Percentiles rank a stretch among this genome's conserved stretches.
phyloP scores from a whole-genome alignment of 2,329 filamentous ascomycete species.

The Colletotrichum graminicola region DNA sequence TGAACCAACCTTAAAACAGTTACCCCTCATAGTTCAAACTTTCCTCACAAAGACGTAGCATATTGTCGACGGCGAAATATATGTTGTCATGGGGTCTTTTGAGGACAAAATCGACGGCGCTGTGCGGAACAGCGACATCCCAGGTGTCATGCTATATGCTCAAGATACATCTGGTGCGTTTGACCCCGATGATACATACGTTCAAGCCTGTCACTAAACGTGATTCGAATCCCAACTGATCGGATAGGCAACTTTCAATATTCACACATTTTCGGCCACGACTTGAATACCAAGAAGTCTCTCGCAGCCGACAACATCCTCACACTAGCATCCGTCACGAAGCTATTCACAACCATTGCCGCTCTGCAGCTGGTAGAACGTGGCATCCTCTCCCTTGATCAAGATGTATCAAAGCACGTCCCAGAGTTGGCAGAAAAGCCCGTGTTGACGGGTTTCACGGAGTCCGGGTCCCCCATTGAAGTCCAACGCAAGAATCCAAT shows the following conservation, averaged over 20 bases:
- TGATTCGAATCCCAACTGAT: neutral
- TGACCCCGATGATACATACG: neutral
- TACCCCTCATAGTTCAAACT: neutral
- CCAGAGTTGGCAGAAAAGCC: constrained; percentile 62
- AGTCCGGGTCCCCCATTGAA: constrained; percentile 54
- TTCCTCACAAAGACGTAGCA: neutral
- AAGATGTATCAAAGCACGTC: constrained; percentile 57
- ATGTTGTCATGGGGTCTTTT: constrained; percentile 30
- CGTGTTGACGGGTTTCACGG: constrained; percentile 61
- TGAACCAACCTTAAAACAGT: neutral
- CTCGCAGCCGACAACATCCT: constrained; percentile 54
- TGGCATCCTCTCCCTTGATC: constrained; percentile 59
- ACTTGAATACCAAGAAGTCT: constrained; percentile 46
- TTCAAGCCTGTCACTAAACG: neutral
- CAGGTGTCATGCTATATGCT: constrained; percentile 37
- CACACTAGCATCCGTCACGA: constrained; percentile 54
- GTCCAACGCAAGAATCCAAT: constrained; percentile 53
- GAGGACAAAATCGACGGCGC: constrained; percentile 31
- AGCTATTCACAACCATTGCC: constrained; percentile 64
- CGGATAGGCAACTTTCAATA: constrained; percentile 29
- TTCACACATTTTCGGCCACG: constrained; percentile 20
- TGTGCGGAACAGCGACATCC: constrained; percentile 33
- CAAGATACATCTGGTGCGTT: constrained; percentile 35
- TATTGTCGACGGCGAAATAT: neutral
- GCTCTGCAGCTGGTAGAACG: constrained; percentile 68